Conservation (phyloP, 2,329 filamentous ascomycete genomes). For the Ceratocystis variospora region DNA sequence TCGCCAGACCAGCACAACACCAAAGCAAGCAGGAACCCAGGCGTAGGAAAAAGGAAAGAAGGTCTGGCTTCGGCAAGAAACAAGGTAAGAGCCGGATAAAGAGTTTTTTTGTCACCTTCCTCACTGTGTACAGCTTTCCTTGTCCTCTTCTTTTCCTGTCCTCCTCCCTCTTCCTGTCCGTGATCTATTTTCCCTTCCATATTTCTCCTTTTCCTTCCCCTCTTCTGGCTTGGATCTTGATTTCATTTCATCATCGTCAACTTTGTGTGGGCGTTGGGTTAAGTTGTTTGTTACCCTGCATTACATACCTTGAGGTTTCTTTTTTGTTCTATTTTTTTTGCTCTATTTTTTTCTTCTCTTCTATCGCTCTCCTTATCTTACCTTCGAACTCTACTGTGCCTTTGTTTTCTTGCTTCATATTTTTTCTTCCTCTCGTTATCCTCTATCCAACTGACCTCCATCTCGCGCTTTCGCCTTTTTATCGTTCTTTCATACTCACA, state of each 20-base stretch:
- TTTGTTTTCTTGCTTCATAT: slow-evolving; percentile 8
- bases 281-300: slow-evolving; percentile 16
- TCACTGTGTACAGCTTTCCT: background rate
- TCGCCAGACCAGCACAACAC: background rate
- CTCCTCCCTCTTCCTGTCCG: slow-evolving; percentile 6
- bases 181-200: background rate
- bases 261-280: slow-evolving; percentile 8
- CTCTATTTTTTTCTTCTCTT: slow-evolving; percentile 9
- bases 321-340: background rate
- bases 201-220: background rate
- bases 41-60: slow-evolving; percentile 3
- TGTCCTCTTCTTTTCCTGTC: background rate
- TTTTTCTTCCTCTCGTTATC: slow-evolving; percentile 2
- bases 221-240: background rate
- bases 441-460: background rate
- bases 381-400: background rate
- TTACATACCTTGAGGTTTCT: slow-evolving; percentile 10
- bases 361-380: background rate
- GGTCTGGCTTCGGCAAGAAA: background rate
- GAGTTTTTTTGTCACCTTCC: background rate
- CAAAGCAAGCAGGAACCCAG: background rate
- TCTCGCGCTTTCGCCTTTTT: no score
- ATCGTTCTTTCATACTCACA: background rate
- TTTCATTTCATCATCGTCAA: slow-evolving; percentile 7
- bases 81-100: background rate